phyloP scores from a whole-genome alignment of 176 grass and related monocot species.

The Oryza rufipogon region DNA sequence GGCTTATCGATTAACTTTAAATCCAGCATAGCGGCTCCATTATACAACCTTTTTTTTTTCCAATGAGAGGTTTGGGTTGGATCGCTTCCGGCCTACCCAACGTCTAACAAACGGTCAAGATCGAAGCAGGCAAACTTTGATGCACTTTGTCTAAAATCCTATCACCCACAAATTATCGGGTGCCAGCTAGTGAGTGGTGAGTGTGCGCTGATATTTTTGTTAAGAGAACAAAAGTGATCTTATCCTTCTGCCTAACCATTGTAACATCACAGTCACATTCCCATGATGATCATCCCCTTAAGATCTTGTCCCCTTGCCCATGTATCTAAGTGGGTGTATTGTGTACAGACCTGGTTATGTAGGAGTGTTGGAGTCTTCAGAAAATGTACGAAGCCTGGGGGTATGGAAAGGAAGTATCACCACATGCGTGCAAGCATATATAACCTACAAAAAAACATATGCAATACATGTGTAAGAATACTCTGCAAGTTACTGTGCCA shows the following conservation, averaged over 20 bases:
- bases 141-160: slow-evolving; percentile 27
- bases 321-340: slow-evolving; percentile 8
- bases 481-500: neutral
- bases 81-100: neutral
- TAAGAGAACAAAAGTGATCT: slow-evolving; percentile 30
- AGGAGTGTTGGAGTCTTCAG: slow-evolving; percentile 22
- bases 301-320: slow-evolving; percentile 34
- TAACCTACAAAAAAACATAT: slow-evolving; percentile 49
- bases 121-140: slow-evolving; percentile 18
- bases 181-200: slow-evolving; percentile 3
- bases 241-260: slow-evolving; percentile 41
- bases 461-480: slow-evolving; percentile 22
- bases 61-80: neutral
- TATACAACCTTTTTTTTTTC: slow-evolving; percentile 1
- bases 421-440: slow-evolving; percentile 13
- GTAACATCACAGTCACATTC: slow-evolving; percentile 34
- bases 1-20: slow-evolving; percentile 20
- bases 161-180: slow-evolving; percentile 12
- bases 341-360: slow-evolving; percentile 39
- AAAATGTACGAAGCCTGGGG: slow-evolving; percentile 10
- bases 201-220: slow-evolving; percentile 31
- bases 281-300: slow-evolving; percentile 30
- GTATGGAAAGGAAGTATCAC: slow-evolving; percentile 28
- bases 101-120: slow-evolving; percentile 20
- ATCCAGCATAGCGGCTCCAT: slow-evolving; percentile 23